A percentile compares a stretch with the other conserved stretches of the same genome.
phyloP scores from a whole-genome alignment of 495 filamentous ascomycete species.

The Tetracladium setigerum region DNA sequence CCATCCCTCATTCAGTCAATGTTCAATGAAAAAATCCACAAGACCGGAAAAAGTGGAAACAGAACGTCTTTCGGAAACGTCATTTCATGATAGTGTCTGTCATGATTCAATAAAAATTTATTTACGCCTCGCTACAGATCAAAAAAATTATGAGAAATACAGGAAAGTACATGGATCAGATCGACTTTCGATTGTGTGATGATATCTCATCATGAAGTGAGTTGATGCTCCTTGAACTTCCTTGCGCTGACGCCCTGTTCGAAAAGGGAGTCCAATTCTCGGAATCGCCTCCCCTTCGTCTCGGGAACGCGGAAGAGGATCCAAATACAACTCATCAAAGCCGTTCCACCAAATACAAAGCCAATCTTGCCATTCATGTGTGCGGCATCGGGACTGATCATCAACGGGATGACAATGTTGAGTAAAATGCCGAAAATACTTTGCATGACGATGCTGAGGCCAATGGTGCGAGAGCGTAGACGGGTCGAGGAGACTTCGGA shows the following conservation, averaged over 20 bases:
- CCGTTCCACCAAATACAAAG: conserved; percentile 56
- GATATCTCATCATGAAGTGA: no score
- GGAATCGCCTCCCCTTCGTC: conserved; percentile 58
- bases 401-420: conserved; percentile 55
- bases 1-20: no score
- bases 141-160: no score
- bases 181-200: no score
- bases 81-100: no score
- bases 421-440: conserved; percentile 49
- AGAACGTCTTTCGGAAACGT: no score
- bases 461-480: conserved; percentile 55
- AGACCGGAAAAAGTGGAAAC: no score
- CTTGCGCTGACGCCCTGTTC: conserved; percentile 53
- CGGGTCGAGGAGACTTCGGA: conserved; percentile 22
- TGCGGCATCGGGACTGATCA: conserved; percentile 57
- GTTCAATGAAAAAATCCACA: no score
- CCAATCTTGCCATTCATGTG: conserved; percentile 58
- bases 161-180: no score
- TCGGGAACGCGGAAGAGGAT: conserved; percentile 68
- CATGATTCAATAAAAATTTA: no score
- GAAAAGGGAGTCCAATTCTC: conserved; percentile 65
- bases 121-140: no score
- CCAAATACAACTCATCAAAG: conserved; percentile 36
- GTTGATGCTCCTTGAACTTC: conserved; percentile 43
- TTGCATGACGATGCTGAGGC: conserved; percentile 52